Evolutionary conservation across 345 rosid genomes (phyloP).

Genomic region (Eucalyptus pauciflora): DNA sequence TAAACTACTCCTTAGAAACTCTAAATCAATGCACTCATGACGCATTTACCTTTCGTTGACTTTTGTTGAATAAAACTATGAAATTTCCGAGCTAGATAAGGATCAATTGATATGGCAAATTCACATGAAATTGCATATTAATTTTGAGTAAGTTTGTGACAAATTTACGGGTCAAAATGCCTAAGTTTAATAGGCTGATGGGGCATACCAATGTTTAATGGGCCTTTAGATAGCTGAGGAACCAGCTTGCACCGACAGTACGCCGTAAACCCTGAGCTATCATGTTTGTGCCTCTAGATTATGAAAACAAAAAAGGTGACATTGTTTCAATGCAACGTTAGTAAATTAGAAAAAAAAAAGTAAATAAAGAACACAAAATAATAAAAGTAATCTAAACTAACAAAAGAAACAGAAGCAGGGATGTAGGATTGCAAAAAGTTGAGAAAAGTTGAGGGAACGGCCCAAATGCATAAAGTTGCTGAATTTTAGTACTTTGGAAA

Average conservation of each 20-base stretch:
- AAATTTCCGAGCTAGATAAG: fast-evolving
- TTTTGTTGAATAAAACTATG: no score
- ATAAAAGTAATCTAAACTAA: not conserved
- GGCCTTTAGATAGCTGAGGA: not conserved
- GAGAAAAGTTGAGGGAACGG: not conserved
- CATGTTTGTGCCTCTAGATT: not conserved
- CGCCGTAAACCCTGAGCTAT: no score
- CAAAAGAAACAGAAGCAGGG: not conserved
- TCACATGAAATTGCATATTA: no score
- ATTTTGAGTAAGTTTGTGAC: fast-evolving
- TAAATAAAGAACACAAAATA: not conserved
- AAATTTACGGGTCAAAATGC: fast-evolving
- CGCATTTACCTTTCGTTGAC: no score
- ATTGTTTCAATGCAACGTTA: not conserved
- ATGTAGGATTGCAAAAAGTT: not conserved
- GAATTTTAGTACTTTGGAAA: not conserved
- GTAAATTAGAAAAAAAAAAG: not conserved
- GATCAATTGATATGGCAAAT: fast-evolving
- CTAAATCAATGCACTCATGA: no score
- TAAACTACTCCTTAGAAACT: fast-evolving
- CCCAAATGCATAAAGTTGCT: not conserved
- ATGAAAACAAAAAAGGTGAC: not conserved
- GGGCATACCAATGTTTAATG: not conserved
- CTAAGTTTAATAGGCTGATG: not conserved
- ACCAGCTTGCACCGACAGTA: no score